Conservation (phyloP, 2,329 filamentous ascomycete genomes). For the Akanthomyces uredinophilus region DNA sequence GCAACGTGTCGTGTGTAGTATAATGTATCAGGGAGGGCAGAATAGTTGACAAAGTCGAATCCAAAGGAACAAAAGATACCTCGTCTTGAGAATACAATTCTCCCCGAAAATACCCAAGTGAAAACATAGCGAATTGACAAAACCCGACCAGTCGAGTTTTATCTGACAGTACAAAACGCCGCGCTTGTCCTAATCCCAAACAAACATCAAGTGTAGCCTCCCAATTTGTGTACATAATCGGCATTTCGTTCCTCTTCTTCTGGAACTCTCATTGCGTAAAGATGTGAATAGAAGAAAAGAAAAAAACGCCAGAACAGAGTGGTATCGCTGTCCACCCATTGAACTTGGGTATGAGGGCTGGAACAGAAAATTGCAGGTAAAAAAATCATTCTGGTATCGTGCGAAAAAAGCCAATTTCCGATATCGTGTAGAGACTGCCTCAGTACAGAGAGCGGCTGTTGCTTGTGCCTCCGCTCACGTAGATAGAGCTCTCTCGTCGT, state of each 20-base stretch:
- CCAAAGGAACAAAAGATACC: background rate
- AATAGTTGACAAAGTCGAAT: background rate
- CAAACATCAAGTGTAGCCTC: constrained; percentile 3
- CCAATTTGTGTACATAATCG: background rate
- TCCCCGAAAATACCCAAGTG: background rate
- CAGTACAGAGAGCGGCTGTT: background rate
- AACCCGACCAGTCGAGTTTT: constrained; percentile 10
- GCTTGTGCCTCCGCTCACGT: constrained; percentile 37
- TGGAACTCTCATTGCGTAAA: background rate
- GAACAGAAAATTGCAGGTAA: background rate
- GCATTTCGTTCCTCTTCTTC: background rate
- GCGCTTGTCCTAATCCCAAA: background rate
- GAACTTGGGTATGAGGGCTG: background rate
- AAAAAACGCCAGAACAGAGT: constrained; percentile 20
- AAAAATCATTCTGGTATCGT: constrained; percentile 10
- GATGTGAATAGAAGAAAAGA: background rate
- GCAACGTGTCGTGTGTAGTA: background rate
- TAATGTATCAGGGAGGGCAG: background rate
- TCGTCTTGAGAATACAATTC: background rate
- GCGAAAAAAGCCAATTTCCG: constrained; percentile 1
- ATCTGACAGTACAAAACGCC: background rate
- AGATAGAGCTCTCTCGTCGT: constrained; percentile 57
- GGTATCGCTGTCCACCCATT: background rate
- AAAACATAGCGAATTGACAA: background rate
- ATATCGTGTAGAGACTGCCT: background rate